Base-by-base conservation (phyloP, 164 flowering plant genomes). In the Tetrastigma voinierianum region DNA sequence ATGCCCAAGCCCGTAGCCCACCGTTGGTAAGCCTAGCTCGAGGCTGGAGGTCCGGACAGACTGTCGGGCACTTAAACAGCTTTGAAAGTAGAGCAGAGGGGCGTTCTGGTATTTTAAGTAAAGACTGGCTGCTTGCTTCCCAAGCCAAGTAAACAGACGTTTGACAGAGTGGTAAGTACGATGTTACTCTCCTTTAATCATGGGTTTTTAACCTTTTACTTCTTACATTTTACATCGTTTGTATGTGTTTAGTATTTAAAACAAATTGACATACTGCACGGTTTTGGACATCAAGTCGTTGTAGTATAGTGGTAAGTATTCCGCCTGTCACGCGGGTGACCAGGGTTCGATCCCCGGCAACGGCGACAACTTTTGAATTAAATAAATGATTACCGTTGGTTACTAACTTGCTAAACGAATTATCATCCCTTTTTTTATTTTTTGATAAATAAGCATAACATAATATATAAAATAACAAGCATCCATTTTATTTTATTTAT, bases 321-420 rank as follows among this genome's bases (percentile, higher is more conserved):
- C 87, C 82, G 89, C 89, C 87, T 83, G 85, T 83, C 89, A 85
- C 89, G 84, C 85, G 85, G 85, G 85, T 68, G 88, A 84, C 88
- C 88, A 84, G 84, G 84, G 86, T 84, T 84, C 84, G 86, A 80
- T 84, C 84, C 88, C 88, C 84, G 83, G 84, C 88, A 84, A 75
- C 84, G 87, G 84, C 84, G 81, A 14, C n/a, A 2, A 1, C 18
- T 11, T 14, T n/a, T n/a, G n/a, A n/a, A n/a, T n/a, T n/a, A n/a
- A n/a, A n/a, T n/a, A n/a, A n/a, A n/a, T n/a, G n/a, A n/a, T n/a
- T n/a, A n/a, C n/a, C n/a, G n/a, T n/a, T n/a, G n/a, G n/a, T n/a
- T n/a, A n/a, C n/a, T n/a, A n/a, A n/a, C n/a, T n/a, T n/a, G n/a
- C n/a, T n/a, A n/a, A n/a, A n/a, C n/a, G n/a, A n/a, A n/a, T n/a